Conservation (phyloP, 305 asterid species). For the Andrographis paniculata region DNA sequence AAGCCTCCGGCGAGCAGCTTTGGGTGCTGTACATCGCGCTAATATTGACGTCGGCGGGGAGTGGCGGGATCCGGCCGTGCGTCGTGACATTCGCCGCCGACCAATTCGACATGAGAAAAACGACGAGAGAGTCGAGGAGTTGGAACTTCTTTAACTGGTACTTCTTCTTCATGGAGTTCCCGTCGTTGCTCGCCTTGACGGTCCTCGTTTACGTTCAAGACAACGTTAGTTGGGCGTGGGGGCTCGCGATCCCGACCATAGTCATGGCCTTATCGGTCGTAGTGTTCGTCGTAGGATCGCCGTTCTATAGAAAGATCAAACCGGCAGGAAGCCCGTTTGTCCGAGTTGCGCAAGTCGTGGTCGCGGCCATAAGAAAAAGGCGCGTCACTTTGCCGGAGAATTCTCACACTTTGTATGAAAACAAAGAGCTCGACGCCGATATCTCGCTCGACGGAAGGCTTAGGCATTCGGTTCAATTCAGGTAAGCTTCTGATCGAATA, state of each 20-base stretch:
- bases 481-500: no score
- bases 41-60: constrained; percentile 50
- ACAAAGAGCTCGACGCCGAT: constrained; percentile 47
- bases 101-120: constrained; percentile 57
- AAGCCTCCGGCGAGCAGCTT: constrained; percentile 56
- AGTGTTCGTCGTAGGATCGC: constrained; percentile 44
- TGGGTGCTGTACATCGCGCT: constrained; percentile 57
- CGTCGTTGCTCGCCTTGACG: constrained; percentile 60
- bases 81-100: constrained; percentile 78
- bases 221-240: constrained; percentile 73
- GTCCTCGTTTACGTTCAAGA: constrained; percentile 78
- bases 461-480: constrained; percentile 58
- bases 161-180: constrained; percentile 57
- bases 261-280: constrained; percentile 50
- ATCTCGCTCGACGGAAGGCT: constrained; percentile 58
- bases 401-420: constrained; percentile 34
- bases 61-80: constrained; percentile 76
- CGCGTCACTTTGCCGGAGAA: constrained; percentile 23
- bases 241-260: constrained; percentile 74
- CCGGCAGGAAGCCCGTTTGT: constrained; percentile 78
- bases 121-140: constrained; percentile 29
- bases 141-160: constrained; percentile 86
- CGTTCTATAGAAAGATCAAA: constrained; percentile 46
- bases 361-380: constrained; percentile 56
- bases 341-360: constrained; percentile 54